Evolutionary conservation across 2,329 filamentous ascomycete species (phyloP).

Genomic region (Samsoniella hepiali): DNA sequence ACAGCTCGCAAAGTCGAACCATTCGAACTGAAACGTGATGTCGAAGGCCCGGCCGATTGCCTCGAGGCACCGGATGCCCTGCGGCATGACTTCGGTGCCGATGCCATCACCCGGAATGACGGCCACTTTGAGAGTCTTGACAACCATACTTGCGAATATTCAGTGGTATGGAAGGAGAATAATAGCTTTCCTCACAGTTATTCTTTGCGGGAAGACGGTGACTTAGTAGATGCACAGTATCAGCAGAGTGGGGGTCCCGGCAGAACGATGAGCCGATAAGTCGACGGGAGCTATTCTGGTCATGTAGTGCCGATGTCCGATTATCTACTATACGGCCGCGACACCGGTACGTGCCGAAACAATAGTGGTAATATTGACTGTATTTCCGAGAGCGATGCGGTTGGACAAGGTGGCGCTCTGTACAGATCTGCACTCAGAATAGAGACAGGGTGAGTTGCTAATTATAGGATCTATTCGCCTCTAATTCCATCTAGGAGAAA

Average conservation of each 20-base stretch:
- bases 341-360: background rate
- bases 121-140: slow-evolving; percentile 45
- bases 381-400: background rate
- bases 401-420: background rate
- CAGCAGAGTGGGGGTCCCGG: background rate
- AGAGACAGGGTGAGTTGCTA: background rate
- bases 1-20: slow-evolving; percentile 65
- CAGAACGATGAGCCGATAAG: slow-evolving; percentile 39
- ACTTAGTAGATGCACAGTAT: background rate
- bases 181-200: no score
- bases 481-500: slow-evolving; percentile 31
- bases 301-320: no score
- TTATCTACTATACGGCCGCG: background rate
- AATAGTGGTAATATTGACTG: background rate
- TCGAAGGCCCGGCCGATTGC: slow-evolving; percentile 46
- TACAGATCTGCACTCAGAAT: no score
- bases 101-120: slow-evolving; percentile 68
- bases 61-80: slow-evolving; percentile 59
- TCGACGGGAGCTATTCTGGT: slow-evolving; percentile 24
- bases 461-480: no score
- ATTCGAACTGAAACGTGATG: slow-evolving; percentile 55
- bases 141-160: slow-evolving; percentile 35
- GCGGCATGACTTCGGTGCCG: slow-evolving; percentile 63
- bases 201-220: no score
- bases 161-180: background rate